Conservation (phyloP, 768 basidiomycete species). For the Pulveroboletus ravenelii region DNA sequence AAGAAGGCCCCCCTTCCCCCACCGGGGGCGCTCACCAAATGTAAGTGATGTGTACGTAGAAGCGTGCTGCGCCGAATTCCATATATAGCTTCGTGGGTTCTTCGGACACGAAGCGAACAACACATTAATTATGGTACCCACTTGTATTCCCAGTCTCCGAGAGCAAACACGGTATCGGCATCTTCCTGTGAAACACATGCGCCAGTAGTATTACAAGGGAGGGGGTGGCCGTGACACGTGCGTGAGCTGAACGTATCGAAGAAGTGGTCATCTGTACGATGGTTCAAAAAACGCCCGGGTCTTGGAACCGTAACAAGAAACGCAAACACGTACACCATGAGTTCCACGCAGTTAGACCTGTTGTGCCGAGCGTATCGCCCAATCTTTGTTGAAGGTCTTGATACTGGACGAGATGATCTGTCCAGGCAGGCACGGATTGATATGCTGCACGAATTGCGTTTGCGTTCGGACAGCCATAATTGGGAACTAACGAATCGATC, state of each 20-base stretch:
- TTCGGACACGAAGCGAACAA: neutral
- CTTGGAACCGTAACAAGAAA: neutral
- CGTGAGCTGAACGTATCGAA: conserved; percentile 50
- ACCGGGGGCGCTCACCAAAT: conserved; percentile 31
- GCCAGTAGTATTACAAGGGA: conserved; percentile 42
- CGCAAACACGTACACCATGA: conserved; percentile 40
- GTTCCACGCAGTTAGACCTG: conserved; percentile 38
- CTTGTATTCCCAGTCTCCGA: conserved; percentile 60
- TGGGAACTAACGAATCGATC: conserved; percentile 47
- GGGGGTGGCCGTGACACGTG: conserved; percentile 37
- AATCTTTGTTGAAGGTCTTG: conserved; percentile 35
- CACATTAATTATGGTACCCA: conserved; percentile 20
- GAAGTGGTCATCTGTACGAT: conserved; percentile 35
- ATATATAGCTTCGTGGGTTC: conserved; percentile 39
- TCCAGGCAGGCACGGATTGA: conserved; percentile 45
- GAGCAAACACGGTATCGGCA: conserved; percentile 48
- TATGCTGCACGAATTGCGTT: conserved; percentile 35
- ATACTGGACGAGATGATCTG: conserved; percentile 38
- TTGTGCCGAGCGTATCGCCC: conserved; percentile 38
- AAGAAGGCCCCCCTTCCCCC: too few species aligned
- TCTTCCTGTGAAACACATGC: conserved; percentile 40
- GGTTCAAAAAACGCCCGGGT: neutral
- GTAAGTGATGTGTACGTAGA: conserved; percentile 41
- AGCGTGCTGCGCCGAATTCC: conserved; percentile 43
- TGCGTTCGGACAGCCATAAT: conserved; percentile 41